Percentiles rank a stretch among this genome's conserved stretches.
These are phyloP conservation scores for Hymenoscyphus linearis DNA, from an alignment of 2,329 filamentous ascomycete species.

Conservation along the genomic window DNA sequence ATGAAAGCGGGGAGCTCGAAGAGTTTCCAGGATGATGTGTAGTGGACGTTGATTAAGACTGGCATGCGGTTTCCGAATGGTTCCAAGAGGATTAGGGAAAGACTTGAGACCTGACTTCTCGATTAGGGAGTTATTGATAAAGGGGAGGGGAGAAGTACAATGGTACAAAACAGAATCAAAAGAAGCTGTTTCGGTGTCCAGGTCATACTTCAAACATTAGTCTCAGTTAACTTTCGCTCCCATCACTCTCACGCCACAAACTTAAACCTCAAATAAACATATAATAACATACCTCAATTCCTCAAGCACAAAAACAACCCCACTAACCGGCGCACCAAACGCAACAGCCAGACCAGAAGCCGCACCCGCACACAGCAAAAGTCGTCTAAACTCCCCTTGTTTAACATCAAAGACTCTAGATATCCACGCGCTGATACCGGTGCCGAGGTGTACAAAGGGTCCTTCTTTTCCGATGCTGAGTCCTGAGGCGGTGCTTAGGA, in stretches of 20 bases:
- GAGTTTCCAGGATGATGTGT: background rate
- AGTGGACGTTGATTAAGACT: background rate
- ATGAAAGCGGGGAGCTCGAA: background rate
- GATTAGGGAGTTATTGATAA: background rate
- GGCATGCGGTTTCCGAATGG: background rate
- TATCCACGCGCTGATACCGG: background rate
- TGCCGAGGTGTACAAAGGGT: background rate
- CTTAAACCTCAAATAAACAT: too few relatives aligned
- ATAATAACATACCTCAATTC: background rate
- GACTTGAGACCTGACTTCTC: background rate
- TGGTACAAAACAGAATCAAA: background rate
- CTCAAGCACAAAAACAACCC: background rate
- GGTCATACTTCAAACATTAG: background rate
- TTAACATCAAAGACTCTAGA: background rate
- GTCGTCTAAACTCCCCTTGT: background rate
- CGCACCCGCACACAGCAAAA: background rate
- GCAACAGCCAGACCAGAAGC: background rate
- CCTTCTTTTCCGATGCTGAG: background rate
- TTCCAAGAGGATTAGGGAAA: background rate
- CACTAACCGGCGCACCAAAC: background rate
- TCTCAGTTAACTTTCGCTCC: too few relatives aligned
- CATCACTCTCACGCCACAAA: too few relatives aligned
- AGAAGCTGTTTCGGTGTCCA: background rate
- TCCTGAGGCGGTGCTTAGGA: background rate
- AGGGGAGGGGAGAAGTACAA: background rate